Conservation (phyloP, 1,284 basidiomycete species). For the Malassezia japonica region DNA sequence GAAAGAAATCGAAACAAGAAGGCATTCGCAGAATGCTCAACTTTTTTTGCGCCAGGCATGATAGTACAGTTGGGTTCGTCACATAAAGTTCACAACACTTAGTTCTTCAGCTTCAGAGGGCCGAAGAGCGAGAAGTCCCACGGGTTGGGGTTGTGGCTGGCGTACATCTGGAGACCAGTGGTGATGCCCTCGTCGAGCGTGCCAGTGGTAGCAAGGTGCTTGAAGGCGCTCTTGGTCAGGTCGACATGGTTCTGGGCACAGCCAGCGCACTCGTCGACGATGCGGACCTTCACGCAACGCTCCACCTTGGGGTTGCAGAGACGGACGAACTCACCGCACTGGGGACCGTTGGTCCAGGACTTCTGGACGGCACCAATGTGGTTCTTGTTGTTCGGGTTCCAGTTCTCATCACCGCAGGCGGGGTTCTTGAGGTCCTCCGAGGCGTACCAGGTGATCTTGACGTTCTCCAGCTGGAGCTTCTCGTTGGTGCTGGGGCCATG, state of each 20-base stretch:
- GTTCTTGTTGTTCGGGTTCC: constrained; percentile 32
- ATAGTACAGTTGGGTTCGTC: no score
- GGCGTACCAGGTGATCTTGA: constrained; percentile 43
- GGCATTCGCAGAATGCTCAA: not conserved
- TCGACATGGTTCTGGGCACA: constrained; percentile 35
- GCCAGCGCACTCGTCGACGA: constrained; percentile 43
- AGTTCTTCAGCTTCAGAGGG: constrained; percentile 24
- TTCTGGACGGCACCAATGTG: constrained; percentile 41
- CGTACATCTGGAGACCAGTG: constrained; percentile 32
- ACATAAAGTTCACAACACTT: not conserved
- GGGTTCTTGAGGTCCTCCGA: constrained; percentile 37
- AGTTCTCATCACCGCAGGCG: constrained; percentile 34
- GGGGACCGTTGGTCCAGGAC: constrained; percentile 26
- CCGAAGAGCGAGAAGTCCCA: constrained; percentile 39
- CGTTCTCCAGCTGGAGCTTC: constrained; percentile 17
- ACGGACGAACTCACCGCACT: constrained; percentile 44
- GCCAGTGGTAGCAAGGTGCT: constrained; percentile 29
- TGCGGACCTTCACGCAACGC: constrained; percentile 22
- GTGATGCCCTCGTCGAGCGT: constrained; percentile 33
- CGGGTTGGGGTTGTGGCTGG: constrained; percentile 21
- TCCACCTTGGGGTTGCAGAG: constrained; percentile 29
- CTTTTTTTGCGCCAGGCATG: not conserved
- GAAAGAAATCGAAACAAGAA: not conserved
- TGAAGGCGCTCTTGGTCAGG: constrained; percentile 41
- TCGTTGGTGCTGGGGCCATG: constrained; percentile 16